These are phyloP conservation scores for Cercospora sp. DNA, from an alignment of 2,329 filamentous ascomycete genomes.

Conservation along the genomic window DNA sequence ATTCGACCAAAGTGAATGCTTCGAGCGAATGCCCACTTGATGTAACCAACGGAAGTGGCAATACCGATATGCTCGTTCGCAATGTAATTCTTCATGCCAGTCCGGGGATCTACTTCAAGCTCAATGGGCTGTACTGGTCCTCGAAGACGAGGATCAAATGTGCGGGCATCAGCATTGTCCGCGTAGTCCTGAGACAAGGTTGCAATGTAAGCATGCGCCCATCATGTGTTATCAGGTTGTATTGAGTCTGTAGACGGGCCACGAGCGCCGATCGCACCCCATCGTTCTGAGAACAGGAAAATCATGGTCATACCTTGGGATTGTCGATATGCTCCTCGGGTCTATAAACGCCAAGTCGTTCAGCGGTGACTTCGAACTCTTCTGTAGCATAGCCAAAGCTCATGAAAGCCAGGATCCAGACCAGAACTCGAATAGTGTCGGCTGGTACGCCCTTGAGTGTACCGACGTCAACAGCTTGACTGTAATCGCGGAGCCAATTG, in stretches of 20 bases:
- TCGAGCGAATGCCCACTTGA: constrained; percentile 47
- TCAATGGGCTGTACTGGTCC: constrained; percentile 64
- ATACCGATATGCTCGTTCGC: constrained; percentile 83
- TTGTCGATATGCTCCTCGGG: constrained; percentile 59
- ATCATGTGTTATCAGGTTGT: background rate
- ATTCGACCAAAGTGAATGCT: constrained; percentile 52
- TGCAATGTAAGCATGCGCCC: background rate
- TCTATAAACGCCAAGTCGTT: constrained; percentile 53
- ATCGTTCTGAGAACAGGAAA: background rate
- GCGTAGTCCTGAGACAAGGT: constrained; percentile 59
- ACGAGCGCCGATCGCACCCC: background rate
- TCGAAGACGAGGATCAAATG: constrained; percentile 77
- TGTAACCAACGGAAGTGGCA: constrained; percentile 81
- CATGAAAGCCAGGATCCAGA: constrained; percentile 59
- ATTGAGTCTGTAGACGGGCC: background rate
- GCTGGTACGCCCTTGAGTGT: constrained; percentile 56
- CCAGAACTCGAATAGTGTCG: constrained; percentile 56
- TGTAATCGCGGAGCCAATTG: constrained; percentile 54
- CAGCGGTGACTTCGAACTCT: constrained; percentile 58
- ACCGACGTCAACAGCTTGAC: constrained; percentile 57
- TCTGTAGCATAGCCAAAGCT: constrained; percentile 58
- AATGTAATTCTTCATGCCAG: constrained; percentile 99
- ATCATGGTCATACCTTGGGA: constrained; percentile 33
- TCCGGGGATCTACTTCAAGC: constrained; percentile 52
- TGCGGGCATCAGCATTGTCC: constrained; percentile 80